Percentiles rank a stretch among this genome's conserved stretches.
Conservation (phyloP, 2,329 filamentous ascomycete species). For the Fusarium scirpi region DNA sequence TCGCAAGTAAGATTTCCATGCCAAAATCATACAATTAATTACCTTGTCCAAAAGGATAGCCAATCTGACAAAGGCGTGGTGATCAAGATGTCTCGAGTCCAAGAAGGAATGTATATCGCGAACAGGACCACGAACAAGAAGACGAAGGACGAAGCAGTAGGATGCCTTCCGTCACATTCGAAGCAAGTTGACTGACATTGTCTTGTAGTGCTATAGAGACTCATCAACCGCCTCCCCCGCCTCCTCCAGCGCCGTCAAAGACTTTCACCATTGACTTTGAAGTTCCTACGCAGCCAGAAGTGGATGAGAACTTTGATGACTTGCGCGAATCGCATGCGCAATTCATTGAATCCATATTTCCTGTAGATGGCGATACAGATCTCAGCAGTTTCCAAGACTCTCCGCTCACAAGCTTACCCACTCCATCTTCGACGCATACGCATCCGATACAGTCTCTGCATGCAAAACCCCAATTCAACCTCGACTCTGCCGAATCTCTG, state of each 20-base stretch:
- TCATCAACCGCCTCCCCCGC: conserved; percentile 44
- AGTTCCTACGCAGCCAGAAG: conserved; percentile 56
- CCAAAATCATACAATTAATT: not conserved
- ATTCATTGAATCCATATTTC: conserved; percentile 57
- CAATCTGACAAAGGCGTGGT: conserved; percentile 1
- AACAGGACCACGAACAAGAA: conserved; percentile 62
- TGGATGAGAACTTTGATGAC: conserved; percentile 55
- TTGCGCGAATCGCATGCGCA: conserved; percentile 59
- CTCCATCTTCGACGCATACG: conserved; percentile 48
- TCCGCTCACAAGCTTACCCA: conserved; percentile 40
- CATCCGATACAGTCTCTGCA: conserved; percentile 55
- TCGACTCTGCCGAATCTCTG: conserved; percentile 63
- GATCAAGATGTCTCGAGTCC: conserved; percentile 61
- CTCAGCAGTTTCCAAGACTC: conserved; percentile 37
- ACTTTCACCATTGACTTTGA: conserved; percentile 67
- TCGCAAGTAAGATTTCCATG: conserved; percentile 57
- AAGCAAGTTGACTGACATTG: not conserved
- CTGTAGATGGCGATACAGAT: conserved; percentile 44
- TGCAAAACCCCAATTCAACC: conserved; percentile 66
- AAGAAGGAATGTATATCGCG: conserved; percentile 67
- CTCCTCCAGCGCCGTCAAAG: conserved; percentile 56
- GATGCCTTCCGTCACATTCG: not conserved
- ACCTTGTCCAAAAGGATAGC: not conserved
- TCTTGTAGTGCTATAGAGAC: conserved; percentile 36
- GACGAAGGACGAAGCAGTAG: conserved; percentile 59